Percentiles rank a stretch among this genome's conserved stretches.
Conservation (phyloP, 129 eudicot species). For the Chrysanthemum makinoi region DNA sequence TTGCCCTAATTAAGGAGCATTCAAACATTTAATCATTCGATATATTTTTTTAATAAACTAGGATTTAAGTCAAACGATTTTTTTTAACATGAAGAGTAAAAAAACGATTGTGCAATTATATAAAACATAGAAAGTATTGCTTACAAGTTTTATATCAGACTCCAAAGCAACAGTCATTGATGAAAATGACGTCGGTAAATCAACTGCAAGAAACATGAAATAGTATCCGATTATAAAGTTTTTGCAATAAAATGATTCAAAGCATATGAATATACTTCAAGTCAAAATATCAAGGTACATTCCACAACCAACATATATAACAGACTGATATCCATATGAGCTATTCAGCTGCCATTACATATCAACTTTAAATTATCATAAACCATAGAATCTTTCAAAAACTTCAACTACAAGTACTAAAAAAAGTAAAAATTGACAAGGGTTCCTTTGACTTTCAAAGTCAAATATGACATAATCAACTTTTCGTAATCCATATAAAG, state of each 20-base stretch:
- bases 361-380: background rate
- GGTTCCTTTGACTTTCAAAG: background rate
- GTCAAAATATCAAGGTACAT: constrained; percentile 8
- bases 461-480: background rate
- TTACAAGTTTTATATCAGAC: constrained; percentile 75
- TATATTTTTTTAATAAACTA: no score
- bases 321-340: background rate
- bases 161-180: constrained; percentile 62
- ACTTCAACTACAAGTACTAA: background rate
- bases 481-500: no score
- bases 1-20: background rate
- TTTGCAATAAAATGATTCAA: background rate
- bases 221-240: background rate
- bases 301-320: constrained; percentile 1
- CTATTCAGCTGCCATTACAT: background rate
- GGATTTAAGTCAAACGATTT: no score
- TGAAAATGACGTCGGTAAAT: constrained; percentile 81
- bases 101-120: no score
- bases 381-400: background rate
- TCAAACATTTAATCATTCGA: background rate
- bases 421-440: background rate
- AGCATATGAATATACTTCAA: background rate
- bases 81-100: no score
- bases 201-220: constrained; percentile 60
- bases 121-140: constrained; percentile 29